phyloP scores from a whole-genome alignment of 2,329 filamentous ascomycete species.

The Diaporthe longicolla region DNA sequence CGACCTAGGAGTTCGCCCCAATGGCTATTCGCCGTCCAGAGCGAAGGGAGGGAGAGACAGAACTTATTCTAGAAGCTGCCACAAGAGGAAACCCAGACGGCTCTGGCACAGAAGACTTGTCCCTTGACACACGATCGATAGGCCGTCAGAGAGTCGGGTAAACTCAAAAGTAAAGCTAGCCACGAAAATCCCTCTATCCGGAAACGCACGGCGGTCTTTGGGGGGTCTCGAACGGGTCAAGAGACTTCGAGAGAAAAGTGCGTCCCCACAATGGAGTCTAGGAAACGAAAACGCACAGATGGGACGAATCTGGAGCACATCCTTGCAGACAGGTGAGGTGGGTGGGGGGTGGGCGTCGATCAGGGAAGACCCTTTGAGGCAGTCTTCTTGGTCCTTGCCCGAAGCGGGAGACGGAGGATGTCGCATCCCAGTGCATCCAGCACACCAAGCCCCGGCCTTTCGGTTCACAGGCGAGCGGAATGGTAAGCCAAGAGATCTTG shows the following conservation, averaged over 20 bases:
- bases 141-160: conserved; percentile 23
- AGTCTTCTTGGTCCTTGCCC: conserved; percentile 16
- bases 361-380: conserved; percentile 29
- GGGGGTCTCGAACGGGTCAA: conserved; percentile 2
- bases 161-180: conserved; percentile 12
- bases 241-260: not conserved
- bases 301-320: not conserved
- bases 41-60: not conserved
- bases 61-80: conserved; percentile 20
- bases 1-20: not conserved
- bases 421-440: conserved; percentile 23
- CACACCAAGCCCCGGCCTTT: conserved; percentile 14
- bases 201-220: not conserved
- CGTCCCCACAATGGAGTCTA: conserved; percentile 10
- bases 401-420: conserved; percentile 38
- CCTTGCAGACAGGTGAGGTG: not conserved
- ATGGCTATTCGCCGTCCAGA: no score
- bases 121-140: conserved; percentile 18
- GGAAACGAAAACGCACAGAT: conserved; percentile 20
- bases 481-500: conserved; percentile 35
- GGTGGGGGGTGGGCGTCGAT: not conserved
- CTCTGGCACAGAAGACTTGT: not conserved
- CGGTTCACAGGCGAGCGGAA: conserved; percentile 16
- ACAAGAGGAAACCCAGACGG: not conserved
- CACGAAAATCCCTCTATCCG: conserved; percentile 7